Evolutionary conservation across 2,329 filamentous ascomycete genomes (phyloP), one percentile per base, ranked within the genome.

Genomic region (Drechslerella stenobrocha): DNA sequence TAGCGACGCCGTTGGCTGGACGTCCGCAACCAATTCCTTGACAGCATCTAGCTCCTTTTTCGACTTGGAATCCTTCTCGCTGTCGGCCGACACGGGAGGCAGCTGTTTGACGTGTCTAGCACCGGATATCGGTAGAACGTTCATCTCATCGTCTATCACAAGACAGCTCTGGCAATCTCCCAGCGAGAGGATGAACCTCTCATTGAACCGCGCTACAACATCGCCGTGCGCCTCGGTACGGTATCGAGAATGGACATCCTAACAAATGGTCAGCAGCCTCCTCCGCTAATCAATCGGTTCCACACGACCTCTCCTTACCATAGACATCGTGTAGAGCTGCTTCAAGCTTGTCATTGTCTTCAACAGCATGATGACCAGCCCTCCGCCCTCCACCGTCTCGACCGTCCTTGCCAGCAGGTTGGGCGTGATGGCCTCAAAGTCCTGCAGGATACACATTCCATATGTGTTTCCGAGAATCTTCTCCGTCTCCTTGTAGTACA

Each of bases 401-500:
- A 98, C 89, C 0, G 91, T 96, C 70, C 92, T 84, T 20, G 93
- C 93, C 28, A 98, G 83, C 71, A 96, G 82, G 75, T 98, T 98
- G n/a, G 93, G 93, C 7, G 93, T 98, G 72, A 98, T 84, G 37
- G 91, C 93, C 78, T 98, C 93, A 74, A 98, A 98, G 75, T 98
- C 93, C 77, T 98, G 93, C 72, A 98, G 79, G 71, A 98, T 95
- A 76, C 90, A 96, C 89, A 96, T 96, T 75, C 92, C 92, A 75
- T 93, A 98, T 42, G 93, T 98, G 77, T 97, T 95, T 76, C 93
- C 93, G 59, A 97, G 79, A 75, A 98, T 96, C 81, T 96, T 97
- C 75, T 98, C 93, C 24, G 93, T 97, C 80, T 98, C 93, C 79
- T 98, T 98, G 81, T 98, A 98, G 82, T 96, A 98, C 61, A 93